Base-by-base conservation (phyloP, 73 alveolate genomes). In the Symbiodinium natans region DNA sequence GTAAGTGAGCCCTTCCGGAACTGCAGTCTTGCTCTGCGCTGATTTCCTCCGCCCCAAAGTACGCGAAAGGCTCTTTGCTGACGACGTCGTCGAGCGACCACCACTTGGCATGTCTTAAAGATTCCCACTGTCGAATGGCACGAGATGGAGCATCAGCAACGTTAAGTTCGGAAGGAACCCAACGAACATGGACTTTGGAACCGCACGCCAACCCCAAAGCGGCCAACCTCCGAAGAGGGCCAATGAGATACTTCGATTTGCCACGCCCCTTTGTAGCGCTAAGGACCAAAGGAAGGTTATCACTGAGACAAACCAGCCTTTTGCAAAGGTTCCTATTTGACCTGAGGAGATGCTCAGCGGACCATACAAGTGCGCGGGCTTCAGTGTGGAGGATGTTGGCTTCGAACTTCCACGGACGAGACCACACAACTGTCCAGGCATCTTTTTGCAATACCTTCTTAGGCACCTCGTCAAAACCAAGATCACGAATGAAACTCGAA, bases 111-210 rank as follows among this genome's bases (percentile, higher is more conserved):
- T 27, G 34, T 27, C 88, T 63, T 5, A 25, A 39, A 6, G 56
- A 48, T 2, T 68, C 13, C 96, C 96, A 90, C 36, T 68, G 86
- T 25, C 23, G 39, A 0, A 90, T 2, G n/a, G 96, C 73, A 0
- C 98, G 83, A 0, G 98, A 92, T 3, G 98, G 98, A 2, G 21
- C 21, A 71, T 92, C 98, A 1, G 98, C 98, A 21, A 75, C 92
- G 10, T 92, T 92, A 33, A 40, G 71, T 33, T 92, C 98, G 2
- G 73, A 46, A 3, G 68, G 71, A 1, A 92, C 83, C 0, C 43
- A 63, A 21, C 34, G 33, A n/a, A n/a, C n/a, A n/a, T n/a, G n/a
- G n/a, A n/a, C n/a, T n/a, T n/a, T n/a, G n/a, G n/a, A n/a, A n/a
- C n/a, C n/a, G n/a, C n/a, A n/a, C n/a, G n/a, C n/a, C n/a, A n/a